Base-by-base conservation (phyloP, 352 stramenopile genomes). In the Globisporangium spiculum region DNA sequence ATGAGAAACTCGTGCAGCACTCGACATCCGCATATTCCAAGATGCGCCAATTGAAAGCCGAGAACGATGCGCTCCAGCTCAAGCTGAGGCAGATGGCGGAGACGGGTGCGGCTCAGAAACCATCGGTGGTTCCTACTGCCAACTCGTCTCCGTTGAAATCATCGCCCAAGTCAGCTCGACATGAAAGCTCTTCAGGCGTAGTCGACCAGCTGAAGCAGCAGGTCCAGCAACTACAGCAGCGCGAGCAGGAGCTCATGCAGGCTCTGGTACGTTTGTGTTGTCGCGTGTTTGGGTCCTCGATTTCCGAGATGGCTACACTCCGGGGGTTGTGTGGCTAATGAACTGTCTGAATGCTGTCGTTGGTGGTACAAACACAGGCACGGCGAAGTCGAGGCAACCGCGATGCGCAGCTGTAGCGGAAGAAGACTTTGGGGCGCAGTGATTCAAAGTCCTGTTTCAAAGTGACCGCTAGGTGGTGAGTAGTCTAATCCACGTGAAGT, bases 221-320 rank as follows among this genome's bases (percentile, higher is more conserved):
- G 32, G 77, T 93, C 14, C 69, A 86, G 71, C 86, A 92, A 20
- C 72, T 94, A 24, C 84, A 90, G 64, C 74, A 86, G 62, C 84
- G 82, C n/a, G 86, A 94, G 55, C 82, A 94, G 63, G 86, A 94
- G 63, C 82, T 94, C 36, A 92, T 94, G 86, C 81, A 90, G 60
- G 86, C 86, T 46, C 77, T 92, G 71, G 86, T 91, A 66, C 48
- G 79, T 84, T 3, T 20, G 34, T 27, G 34, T 53, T 12, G n/a
- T 26, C n/a, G 32, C 24, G 16, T 66, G 18, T 66, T 32, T 32
- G 27, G 27, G 16, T 30, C 38, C 32, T 58, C 30, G 18, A 32
- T 22, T 34, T 46, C 3, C 14, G 4, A 32, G 32, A 59, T 67
- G 62, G 62, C 32, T 41, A 53, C 61, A 60, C 27, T 60, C 53